phyloP scores from a whole-genome alignment of 75 land plant species.

The Picea glauca region DNA sequence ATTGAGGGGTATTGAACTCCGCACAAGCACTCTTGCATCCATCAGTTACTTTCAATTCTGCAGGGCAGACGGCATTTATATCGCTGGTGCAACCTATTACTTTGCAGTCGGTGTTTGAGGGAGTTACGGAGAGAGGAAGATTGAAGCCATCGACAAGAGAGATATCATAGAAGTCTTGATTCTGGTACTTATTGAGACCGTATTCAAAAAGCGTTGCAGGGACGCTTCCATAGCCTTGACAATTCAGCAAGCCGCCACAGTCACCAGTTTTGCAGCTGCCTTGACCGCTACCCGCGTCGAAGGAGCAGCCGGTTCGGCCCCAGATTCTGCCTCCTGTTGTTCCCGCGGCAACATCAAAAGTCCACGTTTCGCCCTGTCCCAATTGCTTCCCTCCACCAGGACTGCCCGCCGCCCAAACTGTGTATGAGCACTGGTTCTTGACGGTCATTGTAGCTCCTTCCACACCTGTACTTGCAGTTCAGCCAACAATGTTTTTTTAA shows the following conservation, averaged over 20 bases:
- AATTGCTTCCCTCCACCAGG: not conserved
- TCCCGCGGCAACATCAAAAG: conserved; percentile 8
- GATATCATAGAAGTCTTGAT: not conserved
- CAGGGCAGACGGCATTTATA: not conserved
- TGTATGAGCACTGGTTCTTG: not conserved
- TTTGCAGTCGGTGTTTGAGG: not conserved
- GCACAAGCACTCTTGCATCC: not conserved
- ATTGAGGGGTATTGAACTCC: too few relatives aligned
- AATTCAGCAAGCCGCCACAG: conserved; percentile 44
- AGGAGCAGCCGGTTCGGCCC: conserved; percentile 59
- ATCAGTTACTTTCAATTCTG: not conserved
- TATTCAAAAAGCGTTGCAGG: conserved; percentile 54
- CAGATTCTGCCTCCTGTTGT: conserved; percentile 48
- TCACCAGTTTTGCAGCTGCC: conserved; percentile 57
- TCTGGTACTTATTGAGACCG: not conserved
- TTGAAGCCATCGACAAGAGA: not conserved
- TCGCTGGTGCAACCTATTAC: not conserved
- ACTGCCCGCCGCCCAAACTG: not conserved
- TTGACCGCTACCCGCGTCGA: conserved; percentile 16
- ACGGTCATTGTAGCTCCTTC: not conserved
- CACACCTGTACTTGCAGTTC: not conserved
- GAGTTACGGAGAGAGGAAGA: not conserved
- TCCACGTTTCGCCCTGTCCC: not conserved
- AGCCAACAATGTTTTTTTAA: too few relatives aligned
- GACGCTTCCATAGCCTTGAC: conserved; percentile 53